Base-by-base conservation (phyloP, 2,329 filamentous ascomycete species). In the Penicillium expansum region DNA sequence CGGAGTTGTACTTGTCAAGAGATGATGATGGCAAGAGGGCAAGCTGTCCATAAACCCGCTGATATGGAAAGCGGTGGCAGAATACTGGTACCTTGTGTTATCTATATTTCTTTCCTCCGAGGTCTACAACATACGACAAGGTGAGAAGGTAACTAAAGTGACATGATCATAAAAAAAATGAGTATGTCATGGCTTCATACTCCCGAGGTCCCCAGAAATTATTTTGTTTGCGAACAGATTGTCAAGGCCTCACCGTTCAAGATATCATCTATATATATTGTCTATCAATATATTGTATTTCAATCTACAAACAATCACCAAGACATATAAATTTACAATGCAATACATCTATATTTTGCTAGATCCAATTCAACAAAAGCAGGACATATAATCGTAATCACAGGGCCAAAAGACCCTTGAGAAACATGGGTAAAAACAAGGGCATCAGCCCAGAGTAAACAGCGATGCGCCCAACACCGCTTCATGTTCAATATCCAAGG, bases 391-490 rank as follows among this genome's bases (percentile, higher is more conserved):
- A 53, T 59, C 57, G 35, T 59, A 49, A 52, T 41, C 54, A 22
- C 27, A 50, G 29, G n/a, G 35, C 45, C 18, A 33, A 37, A 27
- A 49, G 29, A n/a, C 29, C 37, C 48, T 30, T 11, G 37, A 33
- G 45, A 41, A 50, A 55, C 45, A 50, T 47, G 45, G 45, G 44
- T 24, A 61, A 60, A 62, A n/a, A 54, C 27, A 48, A 55, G 37
- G 47, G 48, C 35, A 55, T 54, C 59, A 59, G 38, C 38, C 32
- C 38, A 14, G 29, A 49, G 24, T 30, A 53, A 62, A 62, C 55
- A 63, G 61, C 33, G 50, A 64, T 67, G 64, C 69, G 67, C 68
- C 68, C 60, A 71, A 72, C 70, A 69, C 69, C 70, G 61, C 65
- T 69, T 59, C 63, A 66, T 71, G 65, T 59, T 65, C 62, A 62